Conservation (phyloP, 495 filamentous ascomycete species). For the Penicillium turbatum region DNA sequence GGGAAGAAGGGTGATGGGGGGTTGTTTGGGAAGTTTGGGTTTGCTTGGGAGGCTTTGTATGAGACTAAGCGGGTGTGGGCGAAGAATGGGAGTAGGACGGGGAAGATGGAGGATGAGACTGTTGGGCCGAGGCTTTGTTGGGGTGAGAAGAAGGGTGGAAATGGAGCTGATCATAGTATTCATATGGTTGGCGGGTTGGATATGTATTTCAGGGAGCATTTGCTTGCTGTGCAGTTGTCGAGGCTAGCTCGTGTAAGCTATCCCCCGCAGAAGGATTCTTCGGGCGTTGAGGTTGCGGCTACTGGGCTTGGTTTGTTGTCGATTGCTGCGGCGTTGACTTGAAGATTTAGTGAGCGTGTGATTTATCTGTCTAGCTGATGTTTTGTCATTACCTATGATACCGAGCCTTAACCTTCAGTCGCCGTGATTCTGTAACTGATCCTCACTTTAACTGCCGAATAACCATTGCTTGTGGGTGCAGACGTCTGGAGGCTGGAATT, state of each 20-base stretch:
- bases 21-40: conserved; percentile 8
- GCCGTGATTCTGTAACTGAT: too few species aligned
- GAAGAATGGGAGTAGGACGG: conserved; percentile 14
- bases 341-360: neutral
- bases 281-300: conserved; percentile 11
- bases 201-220: conserved; percentile 19
- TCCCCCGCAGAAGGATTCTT: conserved; percentile 18
- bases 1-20: conserved; percentile 11
- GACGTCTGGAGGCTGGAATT: too few species aligned
- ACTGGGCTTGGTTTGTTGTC: neutral
- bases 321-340: neutral
- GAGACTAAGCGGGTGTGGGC: conserved; percentile 23
- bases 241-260: conserved; percentile 12
- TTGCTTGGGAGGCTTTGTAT: conserved; percentile 17
- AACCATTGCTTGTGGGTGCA: too few species aligned
- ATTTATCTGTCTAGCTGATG: too few species aligned
- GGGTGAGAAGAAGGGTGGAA: conserved; percentile 17
- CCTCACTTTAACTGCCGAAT: too few species aligned
- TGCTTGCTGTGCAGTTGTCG: conserved; percentile 18
- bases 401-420: too few species aligned
- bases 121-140: conserved; percentile 17
- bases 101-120: conserved; percentile 30
- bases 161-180: conserved; percentile 14
- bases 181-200: conserved; percentile 17
- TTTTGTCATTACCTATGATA: too few species aligned